Percentiles rank a stretch among this genome's conserved stretches.
These are phyloP conservation scores for Umbellularia californica DNA, from an alignment of 164 flowering plant species.

Conservation along the genomic window DNA sequence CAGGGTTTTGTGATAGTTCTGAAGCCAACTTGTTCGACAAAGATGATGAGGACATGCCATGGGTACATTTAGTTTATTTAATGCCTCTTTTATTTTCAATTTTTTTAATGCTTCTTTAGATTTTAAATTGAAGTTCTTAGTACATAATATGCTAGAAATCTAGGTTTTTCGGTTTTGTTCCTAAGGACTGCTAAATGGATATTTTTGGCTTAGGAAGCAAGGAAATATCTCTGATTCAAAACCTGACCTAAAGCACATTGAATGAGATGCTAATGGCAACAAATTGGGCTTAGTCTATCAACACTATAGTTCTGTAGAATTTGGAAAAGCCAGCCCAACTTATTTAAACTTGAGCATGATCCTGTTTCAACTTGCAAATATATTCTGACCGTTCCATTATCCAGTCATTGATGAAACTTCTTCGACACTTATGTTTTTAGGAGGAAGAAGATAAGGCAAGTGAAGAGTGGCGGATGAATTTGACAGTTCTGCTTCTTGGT, in stretches of 20 bases:
- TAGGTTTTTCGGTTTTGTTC: background rate
- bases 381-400: background rate
- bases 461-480: conserved; percentile 44
- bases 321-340: background rate
- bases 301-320: background rate
- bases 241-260: background rate
- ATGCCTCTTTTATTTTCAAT: background rate
- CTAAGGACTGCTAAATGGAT: background rate
- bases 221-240: background rate
- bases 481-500: conserved; percentile 44
- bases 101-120: background rate
- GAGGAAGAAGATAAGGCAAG: conserved; percentile 47
- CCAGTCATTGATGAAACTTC: background rate
- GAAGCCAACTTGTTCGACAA: conserved; percentile 16
- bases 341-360: background rate
- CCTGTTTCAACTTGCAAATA: background rate
- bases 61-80: conserved; percentile 24
- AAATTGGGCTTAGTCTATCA: background rate
- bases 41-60: conserved; percentile 16
- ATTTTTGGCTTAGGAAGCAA: background rate
- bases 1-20: conserved; percentile 31
- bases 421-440: conserved; percentile 16
- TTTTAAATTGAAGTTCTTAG: background rate
- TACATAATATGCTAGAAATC: background rate
- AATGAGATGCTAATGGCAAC: background rate